phyloP scores from a whole-genome alignment of 305 asterid genomes.

The Galium porrigens region DNA sequence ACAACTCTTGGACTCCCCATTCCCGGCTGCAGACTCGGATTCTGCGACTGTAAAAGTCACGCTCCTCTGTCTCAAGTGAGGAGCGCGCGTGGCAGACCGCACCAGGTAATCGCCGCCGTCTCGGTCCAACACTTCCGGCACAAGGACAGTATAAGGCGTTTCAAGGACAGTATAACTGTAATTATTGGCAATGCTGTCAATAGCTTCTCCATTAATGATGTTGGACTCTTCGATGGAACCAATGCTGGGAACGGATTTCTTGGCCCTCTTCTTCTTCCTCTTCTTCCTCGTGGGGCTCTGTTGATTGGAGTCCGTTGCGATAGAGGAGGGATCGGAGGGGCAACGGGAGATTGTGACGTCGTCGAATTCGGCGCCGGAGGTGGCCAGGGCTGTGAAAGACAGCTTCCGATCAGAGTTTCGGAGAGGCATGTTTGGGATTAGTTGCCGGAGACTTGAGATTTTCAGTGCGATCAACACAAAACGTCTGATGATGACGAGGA shows the following conservation, averaged over 20 bases:
- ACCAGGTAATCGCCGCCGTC: conserved; percentile 26
- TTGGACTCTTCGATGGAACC: conserved; percentile 19
- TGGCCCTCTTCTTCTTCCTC: conserved; percentile 33
- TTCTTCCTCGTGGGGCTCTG: conserved; percentile 24
- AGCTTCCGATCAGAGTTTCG: conserved; percentile 46
- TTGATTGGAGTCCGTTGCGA: conserved; percentile 12
- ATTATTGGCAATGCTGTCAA: conserved; percentile 18
- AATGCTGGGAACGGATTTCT: conserved; percentile 17
- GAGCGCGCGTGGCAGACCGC: conserved; percentile 26
- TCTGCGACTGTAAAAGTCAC: conserved; percentile 35
- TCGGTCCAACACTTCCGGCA: conserved; percentile 23
- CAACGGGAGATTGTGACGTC: conserved; percentile 25
- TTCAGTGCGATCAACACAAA: neutral
- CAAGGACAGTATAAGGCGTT: conserved; percentile 2
- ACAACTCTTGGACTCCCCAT: conserved; percentile 26
- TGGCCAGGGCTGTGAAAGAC: conserved; percentile 48
- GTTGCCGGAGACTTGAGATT: neutral
- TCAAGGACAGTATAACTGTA: conserved; percentile 15
- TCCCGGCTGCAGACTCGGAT: conserved; percentile 19
- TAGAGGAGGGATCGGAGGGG: conserved; percentile 32
- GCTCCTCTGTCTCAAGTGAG: conserved; percentile 71
- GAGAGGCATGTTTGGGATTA: conserved; percentile 30
- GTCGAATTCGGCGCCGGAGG: conserved; percentile 28
- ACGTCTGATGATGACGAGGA: neutral
- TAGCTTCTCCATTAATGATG: conserved; percentile 23